Evolutionary conservation across 2,329 filamentous ascomycete species (phyloP), one percentile per base, ranked within the genome.

Genomic region (Monilinia aucupariae): DNA sequence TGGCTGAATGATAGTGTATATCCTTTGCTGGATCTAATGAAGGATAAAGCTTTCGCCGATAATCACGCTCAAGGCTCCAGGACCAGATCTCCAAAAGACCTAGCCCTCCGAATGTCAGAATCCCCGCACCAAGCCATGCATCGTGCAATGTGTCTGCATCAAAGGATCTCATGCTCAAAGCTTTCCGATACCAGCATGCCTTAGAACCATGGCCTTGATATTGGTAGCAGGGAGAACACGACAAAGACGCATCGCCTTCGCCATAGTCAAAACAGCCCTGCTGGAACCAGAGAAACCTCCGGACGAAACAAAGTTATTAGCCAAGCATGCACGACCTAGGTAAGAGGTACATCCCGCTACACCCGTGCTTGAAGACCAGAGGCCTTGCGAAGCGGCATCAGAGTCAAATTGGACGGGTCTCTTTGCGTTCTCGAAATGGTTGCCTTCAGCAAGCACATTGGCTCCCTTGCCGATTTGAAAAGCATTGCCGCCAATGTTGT

Each of bases 371-470:
- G 27, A 48, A 27, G 55, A 39, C 43, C 27, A 48, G 22, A 59
- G 22, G n/a, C 22, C n/a, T 8, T 30, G n/a, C 13, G 1, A 12
- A 41, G n/a, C 4, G 27, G n/a, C 22, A 30, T 20, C 32, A 53
- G 10, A 17, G 30, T 48, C 55, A 4, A 48, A 34, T 4, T 4
- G 3, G 17, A 49, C n/a, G 5, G 47, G 43, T 49, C 15, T 17
- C 3, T 0, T 1, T 2, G 7, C 3, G 1, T 20, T 49, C 43
- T 47, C 47, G 15, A 49, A 37, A 37, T 20, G 13, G 43, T 59
- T 59, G n/a, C 43, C 55, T 25, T 59, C 43, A 2, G 43, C 43
- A 13, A 59, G 55, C 6, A 47, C 55, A n/a, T 25, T 59, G 9
- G 13, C 55, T 47, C 45, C 45, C 2, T 39, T 34, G n/a, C 22